These are phyloP conservation scores for Phyllosticta ampelicida DNA, from an alignment of 2,329 filamentous ascomycete genomes.

Conservation along the genomic window DNA sequence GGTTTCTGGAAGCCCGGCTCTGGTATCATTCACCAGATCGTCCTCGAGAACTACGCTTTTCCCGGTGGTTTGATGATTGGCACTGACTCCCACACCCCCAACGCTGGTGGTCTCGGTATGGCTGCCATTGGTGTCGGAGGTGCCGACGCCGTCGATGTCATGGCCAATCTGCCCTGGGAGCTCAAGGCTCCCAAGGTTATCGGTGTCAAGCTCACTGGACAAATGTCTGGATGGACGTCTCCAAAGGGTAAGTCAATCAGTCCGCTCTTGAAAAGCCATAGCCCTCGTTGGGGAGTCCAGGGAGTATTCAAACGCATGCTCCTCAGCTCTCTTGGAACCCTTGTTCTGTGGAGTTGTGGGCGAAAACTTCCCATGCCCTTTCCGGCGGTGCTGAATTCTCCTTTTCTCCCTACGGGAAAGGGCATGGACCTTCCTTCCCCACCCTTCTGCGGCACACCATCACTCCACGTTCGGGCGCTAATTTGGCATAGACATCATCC, in stretches of 20 bases:
- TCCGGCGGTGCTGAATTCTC: not conserved
- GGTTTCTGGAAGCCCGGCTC: conserved; percentile 99
- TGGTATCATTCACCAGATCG: conserved; percentile 98
- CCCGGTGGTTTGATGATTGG: conserved; percentile 96
- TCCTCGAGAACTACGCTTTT: conserved; percentile 98
- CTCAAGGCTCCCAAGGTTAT: conserved; percentile 96
- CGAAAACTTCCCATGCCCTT: not conserved
- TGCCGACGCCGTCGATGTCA: conserved; percentile 96
- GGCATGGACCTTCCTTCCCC: not conserved
- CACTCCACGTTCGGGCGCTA: not conserved
- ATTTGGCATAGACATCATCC: conserved; percentile 65
- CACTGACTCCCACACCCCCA: conserved; percentile 96
- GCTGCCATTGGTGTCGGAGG: conserved; percentile 92
- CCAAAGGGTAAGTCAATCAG: conserved; percentile 61
- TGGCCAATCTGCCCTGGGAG: conserved; percentile 96
- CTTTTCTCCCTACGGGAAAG: not conserved
- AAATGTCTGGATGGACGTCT: conserved; percentile 81
- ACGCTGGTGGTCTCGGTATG: conserved; percentile 93
- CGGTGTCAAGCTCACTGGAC: conserved; percentile 86
- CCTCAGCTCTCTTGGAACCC: too few species aligned
- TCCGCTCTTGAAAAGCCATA: not conserved
- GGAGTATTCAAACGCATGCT: too few species aligned
- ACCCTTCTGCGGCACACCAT: not conserved
- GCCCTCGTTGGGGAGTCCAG: too few species aligned
- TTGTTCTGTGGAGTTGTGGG: not conserved